Evolutionary conservation across 345 rosid species (phyloP).

Genomic region (Litchi chinensis): DNA sequence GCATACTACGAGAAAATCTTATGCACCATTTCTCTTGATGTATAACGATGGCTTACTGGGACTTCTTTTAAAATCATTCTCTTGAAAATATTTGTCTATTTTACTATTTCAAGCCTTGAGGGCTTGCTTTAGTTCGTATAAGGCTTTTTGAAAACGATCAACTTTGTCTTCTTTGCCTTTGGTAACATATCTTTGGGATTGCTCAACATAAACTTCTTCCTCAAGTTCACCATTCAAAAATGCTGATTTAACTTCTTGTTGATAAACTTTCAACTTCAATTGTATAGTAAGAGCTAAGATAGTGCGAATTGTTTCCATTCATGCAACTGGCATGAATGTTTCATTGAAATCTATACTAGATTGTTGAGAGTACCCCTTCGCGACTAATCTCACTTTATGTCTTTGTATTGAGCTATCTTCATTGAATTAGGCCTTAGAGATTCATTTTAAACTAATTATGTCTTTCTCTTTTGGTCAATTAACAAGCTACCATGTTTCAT

Average conservation of each 20-base stretch:
- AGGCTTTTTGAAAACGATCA: neutral
- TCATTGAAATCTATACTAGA: neutral
- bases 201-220: neutral
- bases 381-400: neutral
- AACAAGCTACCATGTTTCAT: no score
- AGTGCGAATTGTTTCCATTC: neutral
- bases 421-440: neutral
- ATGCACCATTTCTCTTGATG: no score
- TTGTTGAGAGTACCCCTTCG: neutral
- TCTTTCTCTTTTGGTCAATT: no score
- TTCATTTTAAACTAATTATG: neutral
- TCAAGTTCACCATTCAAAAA: no score
- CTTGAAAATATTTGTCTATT: neutral
- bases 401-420: neutral
- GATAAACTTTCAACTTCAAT: no score
- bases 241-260: no score
- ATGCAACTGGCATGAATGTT: neutral
- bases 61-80: neutral
- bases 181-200: neutral
- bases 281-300: no score
- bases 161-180: constrained; percentile 2
- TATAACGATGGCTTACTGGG: neutral
- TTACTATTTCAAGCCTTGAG: neutral
- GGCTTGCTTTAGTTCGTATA: neutral
- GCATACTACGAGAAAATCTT: no score